Evolutionary conservation across 768 basidiomycete species (phyloP).

Genomic region (Tricholoma furcatifolium): DNA sequence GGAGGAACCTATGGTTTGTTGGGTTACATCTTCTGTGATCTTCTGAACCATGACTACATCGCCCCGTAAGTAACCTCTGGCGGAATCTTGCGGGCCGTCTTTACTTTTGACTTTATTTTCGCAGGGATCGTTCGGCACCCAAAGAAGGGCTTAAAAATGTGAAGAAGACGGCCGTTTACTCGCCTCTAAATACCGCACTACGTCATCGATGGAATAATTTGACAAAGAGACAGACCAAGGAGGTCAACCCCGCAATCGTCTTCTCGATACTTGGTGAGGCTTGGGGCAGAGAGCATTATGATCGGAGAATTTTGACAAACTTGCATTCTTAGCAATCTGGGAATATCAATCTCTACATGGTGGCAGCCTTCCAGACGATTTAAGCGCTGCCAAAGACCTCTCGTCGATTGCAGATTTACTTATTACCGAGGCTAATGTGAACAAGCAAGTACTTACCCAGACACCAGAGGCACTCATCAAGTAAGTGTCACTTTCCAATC

Average conservation of each 20-base stretch:
- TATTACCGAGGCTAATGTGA: constrained; percentile 62
- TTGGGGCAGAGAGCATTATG: background rate
- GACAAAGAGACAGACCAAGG: constrained; percentile 76
- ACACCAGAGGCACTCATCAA: constrained; percentile 60
- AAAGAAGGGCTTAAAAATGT: constrained; percentile 59
- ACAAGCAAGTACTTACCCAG: constrained; percentile 59
- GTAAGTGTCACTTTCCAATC: constrained; percentile 39
- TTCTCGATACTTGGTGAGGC: constrained; percentile 72
- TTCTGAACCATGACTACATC: constrained; percentile 85
- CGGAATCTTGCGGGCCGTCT: constrained; percentile 10
- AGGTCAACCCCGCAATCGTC: constrained; percentile 72
- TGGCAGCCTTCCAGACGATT: constrained; percentile 54
- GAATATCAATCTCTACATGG: constrained; percentile 67
- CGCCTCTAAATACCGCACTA: constrained; percentile 61
- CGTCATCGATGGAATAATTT: constrained; percentile 67
- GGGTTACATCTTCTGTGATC: constrained; percentile 94
- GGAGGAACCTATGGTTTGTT: constrained; percentile 88
- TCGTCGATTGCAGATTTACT: constrained; percentile 62
- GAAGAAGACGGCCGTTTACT: constrained; percentile 62
- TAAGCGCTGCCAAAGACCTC: constrained; percentile 52
- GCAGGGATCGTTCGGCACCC: constrained; percentile 62
- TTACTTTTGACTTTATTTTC: constrained; percentile 11
- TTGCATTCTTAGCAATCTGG: constrained; percentile 63
- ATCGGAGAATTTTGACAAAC: background rate
- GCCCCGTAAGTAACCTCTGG: constrained; percentile 59